Evolutionary conservation across 2,329 filamentous ascomycete species (phyloP).

Genomic region (Colletotrichum simmondsii): DNA sequence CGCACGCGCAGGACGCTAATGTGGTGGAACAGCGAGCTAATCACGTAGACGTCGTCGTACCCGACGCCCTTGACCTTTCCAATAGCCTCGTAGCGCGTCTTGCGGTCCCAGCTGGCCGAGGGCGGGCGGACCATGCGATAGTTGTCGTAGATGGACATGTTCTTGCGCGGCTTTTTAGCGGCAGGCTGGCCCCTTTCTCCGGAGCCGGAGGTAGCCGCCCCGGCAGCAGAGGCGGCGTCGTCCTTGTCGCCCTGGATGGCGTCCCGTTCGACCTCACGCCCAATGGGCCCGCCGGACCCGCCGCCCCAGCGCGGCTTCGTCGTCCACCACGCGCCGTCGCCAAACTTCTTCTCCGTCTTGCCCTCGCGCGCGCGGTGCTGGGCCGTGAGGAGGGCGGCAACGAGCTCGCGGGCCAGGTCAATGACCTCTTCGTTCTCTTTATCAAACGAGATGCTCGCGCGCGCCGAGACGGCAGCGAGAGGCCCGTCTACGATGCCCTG

Average conservation of each 20-base stretch:
- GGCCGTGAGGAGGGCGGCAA: constrained; percentile 70
- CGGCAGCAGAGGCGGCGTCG: constrained; percentile 29
- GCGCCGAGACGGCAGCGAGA: constrained; percentile 68
- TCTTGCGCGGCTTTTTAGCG: constrained; percentile 64
- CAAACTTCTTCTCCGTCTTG: constrained; percentile 65
- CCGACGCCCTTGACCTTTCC: constrained; percentile 58
- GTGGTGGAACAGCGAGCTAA: constrained; percentile 72
- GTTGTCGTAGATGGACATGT: constrained; percentile 69
- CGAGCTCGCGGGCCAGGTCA: constrained; percentile 70
- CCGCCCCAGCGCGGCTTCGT: constrained; percentile 71
- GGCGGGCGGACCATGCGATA: constrained; percentile 72
- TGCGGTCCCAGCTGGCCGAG: constrained; percentile 68
- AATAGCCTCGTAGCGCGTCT: constrained; percentile 67
- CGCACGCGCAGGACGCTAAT: constrained; percentile 67
- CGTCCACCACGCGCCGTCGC: constrained; percentile 71
- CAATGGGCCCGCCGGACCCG: constrained; percentile 70
- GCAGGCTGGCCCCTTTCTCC: constrained; percentile 39
- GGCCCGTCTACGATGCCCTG: constrained; percentile 71
- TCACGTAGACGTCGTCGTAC: constrained; percentile 71
- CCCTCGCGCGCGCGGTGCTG: constrained; percentile 72
- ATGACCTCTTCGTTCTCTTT: constrained; percentile 67
- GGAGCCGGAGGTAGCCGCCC: no score
- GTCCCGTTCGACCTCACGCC: constrained; percentile 66
- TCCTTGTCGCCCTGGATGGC: constrained; percentile 59
- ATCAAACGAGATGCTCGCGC: constrained; percentile 65